Base-by-base conservation (phyloP, 805 yeast species). In the Sugiyamaella qingdaonensis region DNA sequence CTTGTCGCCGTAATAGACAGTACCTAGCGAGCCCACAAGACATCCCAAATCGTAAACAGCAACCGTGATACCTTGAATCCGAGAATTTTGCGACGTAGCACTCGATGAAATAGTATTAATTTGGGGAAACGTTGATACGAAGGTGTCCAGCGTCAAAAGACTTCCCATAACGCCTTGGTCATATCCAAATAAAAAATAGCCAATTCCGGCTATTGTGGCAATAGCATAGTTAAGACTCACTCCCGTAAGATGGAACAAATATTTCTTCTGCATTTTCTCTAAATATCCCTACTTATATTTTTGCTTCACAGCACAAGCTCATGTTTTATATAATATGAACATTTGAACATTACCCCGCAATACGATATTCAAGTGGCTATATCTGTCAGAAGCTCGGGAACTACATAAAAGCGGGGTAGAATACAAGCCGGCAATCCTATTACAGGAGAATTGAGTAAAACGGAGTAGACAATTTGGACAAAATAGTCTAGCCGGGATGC, bases 1-100 rank as follows among this genome's bases (percentile, higher is more conserved):
- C 41, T 53, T 67, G 58, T 82, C 86, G 68, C 88, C 89, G 53
- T 73, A 66, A 53, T 73, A 73, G 68, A 84, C 81, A n/a, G 86
- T 71, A 4, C 71, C 64, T 45, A 86, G 66, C 46, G 89, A 82
- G 10, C 92, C 92, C 51, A 82, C 61, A 58, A 85, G 77, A 0
- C 88, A 87, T 34, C 95, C 95, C 24, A 56, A 54, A 55, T 77
- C 80, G 53, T 76, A 64, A 45, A 77, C 74, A 19, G 52, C 42
- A 37, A 52, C 49, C 21, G 44, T 32, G 4, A 55, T 53, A 7
- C 59, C 59, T 39, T 56, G 59, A 16, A 56, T 39, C 9, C 24
- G 14, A 5, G 43, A 39, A 4, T 13, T 39, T n/a, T 49, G 21
- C 13, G 43, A 39, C 14, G 43, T 14, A 11, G 43, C 43, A 39